Evolutionary conservation across 192 early-diverging fungal species (phyloP).

Genomic region (Linnemannia schmuckeri): DNA sequence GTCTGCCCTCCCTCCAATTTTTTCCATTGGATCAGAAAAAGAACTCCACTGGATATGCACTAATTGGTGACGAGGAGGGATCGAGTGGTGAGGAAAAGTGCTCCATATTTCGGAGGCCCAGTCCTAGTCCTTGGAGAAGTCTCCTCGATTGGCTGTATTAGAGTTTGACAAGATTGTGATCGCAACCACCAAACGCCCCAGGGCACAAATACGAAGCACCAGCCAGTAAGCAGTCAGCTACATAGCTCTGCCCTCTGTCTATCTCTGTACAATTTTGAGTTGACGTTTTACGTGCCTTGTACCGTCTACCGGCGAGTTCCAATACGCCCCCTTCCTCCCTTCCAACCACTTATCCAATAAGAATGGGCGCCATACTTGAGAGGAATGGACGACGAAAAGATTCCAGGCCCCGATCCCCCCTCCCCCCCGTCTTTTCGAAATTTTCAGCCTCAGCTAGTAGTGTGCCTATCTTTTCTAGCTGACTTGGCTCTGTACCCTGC

Average conservation of each 20-base stretch:
- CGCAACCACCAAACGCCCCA: too few relatives aligned
- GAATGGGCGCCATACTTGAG: not conserved
- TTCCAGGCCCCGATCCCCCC: not conserved
- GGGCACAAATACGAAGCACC: too few relatives aligned
- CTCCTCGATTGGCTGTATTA: not conserved
- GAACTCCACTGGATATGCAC: too few relatives aligned
- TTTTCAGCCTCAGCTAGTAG: not conserved
- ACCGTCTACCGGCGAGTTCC: not conserved
- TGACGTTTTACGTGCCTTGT: not conserved
- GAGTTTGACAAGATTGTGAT: not conserved
- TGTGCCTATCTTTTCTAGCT: not conserved
- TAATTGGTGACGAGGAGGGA: too few relatives aligned
- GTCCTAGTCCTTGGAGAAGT: not conserved
- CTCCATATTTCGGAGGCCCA: not conserved
- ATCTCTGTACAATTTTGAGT: not conserved
- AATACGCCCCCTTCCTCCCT: not conserved
- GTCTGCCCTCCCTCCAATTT: too few relatives aligned
- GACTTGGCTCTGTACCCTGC: not conserved
- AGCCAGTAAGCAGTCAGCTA: not conserved
- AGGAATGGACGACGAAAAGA: not conserved
- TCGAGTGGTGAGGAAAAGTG: too few relatives aligned
- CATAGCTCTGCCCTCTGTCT: too few relatives aligned
- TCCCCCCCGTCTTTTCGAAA: not conserved
- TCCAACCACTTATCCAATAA: not conserved
- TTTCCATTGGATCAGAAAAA: too few relatives aligned